Evolutionary conservation across 345 rosid genomes (phyloP).

Genomic region (Litchi chinensis): DNA sequence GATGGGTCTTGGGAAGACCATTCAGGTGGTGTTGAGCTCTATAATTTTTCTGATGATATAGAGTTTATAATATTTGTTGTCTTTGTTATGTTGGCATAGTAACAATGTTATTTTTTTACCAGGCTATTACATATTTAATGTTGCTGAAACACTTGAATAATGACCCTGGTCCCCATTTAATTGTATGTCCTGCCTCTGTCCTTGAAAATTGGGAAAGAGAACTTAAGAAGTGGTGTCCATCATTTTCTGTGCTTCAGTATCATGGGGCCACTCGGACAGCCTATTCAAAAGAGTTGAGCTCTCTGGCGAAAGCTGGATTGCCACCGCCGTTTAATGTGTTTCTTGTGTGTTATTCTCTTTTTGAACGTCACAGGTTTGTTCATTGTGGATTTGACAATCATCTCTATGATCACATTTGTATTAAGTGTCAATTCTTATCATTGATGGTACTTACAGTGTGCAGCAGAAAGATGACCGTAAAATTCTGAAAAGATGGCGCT

Average conservation of each 20-base stretch:
- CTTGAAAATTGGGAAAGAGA: constrained; percentile 99
- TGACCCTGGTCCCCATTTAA: constrained; percentile 95
- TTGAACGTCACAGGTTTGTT: constrained; percentile 90
- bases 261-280: constrained; percentile 86
- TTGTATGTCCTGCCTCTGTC: constrained; percentile 97
- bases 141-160: constrained; percentile 71
- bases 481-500: constrained; percentile 83
- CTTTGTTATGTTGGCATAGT: constrained; percentile 9
- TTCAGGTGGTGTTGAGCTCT: constrained; percentile 63
- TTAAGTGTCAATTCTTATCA: constrained; percentile 16
- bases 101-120: constrained; percentile 34
- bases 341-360: constrained; percentile 94
- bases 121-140: constrained; percentile 89
- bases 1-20: constrained; percentile 99
- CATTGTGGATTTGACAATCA: constrained; percentile 17
- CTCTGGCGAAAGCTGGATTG: constrained; percentile 77
- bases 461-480: constrained; percentile 99
- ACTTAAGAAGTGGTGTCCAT: constrained; percentile 96
- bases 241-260: constrained; percentile 83
- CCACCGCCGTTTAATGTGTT: constrained; percentile 90
- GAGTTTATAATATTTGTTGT: background rate
- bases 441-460: constrained; percentile 51
- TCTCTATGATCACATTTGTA: constrained; percentile 17
- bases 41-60: constrained; percentile 8
- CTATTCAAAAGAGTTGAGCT: constrained; percentile 77